A percentile compares a stretch with the other conserved stretches of the same genome.
phyloP scores from a whole-genome alignment of 352 stramenopile genomes.

The Pythium guiyangense region DNA sequence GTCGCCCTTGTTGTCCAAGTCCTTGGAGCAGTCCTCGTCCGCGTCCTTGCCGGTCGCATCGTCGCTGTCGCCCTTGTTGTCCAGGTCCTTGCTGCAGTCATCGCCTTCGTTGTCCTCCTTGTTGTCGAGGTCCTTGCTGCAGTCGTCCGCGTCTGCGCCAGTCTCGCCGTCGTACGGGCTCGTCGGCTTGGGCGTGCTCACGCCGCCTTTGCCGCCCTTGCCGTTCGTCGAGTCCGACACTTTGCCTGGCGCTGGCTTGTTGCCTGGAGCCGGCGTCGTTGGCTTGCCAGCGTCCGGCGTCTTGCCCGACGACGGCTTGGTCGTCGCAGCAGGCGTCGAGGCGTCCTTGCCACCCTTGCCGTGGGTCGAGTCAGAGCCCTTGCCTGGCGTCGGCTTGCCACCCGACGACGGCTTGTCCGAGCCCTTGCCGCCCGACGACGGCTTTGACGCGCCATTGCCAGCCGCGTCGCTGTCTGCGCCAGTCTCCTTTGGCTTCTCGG shows the following conservation, averaged over 20 bases:
- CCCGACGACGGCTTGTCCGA: constrained; percentile 8
- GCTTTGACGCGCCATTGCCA: constrained; percentile 7
- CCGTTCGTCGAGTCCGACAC: constrained; percentile 10
- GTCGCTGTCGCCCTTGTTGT: too few relatives aligned
- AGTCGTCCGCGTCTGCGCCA: constrained; percentile 9
- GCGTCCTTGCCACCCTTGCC: constrained; percentile 6
- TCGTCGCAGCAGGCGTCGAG: background rate
- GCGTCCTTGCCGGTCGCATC: constrained; percentile 12
- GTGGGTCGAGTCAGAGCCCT: constrained; percentile 4
- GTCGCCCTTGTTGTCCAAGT: constrained; percentile 9
- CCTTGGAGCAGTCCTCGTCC: constrained; percentile 16
- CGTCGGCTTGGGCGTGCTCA: background rate
- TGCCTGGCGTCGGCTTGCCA: constrained; percentile 1
- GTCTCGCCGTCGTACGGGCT: constrained; percentile 9
- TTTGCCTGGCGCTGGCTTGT: constrained; percentile 1
- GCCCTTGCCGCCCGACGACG: constrained; percentile 1
- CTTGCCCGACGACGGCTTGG: constrained; percentile 5
- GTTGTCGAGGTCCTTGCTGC: constrained; percentile 4
- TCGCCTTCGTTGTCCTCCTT: constrained; percentile 7
- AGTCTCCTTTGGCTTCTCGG: constrained; percentile 7
- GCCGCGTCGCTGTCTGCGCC: constrained; percentile 3
- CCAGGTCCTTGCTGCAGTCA: constrained; percentile 15
- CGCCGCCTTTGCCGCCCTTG: constrained; percentile 6
- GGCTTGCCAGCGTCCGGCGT: background rate
- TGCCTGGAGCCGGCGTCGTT: constrained; percentile 5